A percentile compares a stretch with the other conserved stretches of the same genome.
These are phyloP conservation scores for Pseudogymnoascus sp. DNA, from an alignment of 2,329 filamentous ascomycete genomes.

Conservation along the genomic window DNA sequence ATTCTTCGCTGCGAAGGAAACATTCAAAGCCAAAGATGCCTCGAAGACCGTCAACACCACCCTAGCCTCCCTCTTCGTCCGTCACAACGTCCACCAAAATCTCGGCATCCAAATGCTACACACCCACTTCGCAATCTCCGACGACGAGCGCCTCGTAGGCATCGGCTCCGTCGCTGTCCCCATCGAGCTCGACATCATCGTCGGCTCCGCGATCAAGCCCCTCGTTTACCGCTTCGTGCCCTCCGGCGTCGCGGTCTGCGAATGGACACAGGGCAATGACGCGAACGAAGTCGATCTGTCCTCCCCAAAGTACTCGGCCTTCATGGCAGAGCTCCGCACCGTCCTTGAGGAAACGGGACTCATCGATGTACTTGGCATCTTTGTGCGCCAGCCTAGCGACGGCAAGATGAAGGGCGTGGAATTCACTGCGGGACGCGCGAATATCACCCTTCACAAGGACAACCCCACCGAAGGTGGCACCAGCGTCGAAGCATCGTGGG, in stretches of 20 bases:
- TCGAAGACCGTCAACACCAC: background rate
- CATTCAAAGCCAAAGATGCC: background rate
- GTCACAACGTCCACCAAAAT: constrained; percentile 28
- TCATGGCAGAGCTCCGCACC: background rate
- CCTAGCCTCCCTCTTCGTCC: constrained; percentile 13
- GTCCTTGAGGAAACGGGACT: background rate
- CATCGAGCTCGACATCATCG: background rate
- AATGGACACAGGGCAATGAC: background rate
- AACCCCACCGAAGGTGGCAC: background rate
- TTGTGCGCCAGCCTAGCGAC: background rate
- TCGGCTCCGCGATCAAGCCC: background rate
- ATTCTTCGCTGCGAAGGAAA: background rate
- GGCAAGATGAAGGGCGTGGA: background rate
- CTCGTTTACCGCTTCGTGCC: background rate
- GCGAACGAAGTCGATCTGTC: background rate
- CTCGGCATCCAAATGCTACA: constrained; percentile 25
- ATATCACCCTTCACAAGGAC: background rate
- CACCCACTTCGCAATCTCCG: constrained; percentile 29
- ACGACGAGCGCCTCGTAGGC: constrained; percentile 25
- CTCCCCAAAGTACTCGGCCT: background rate
- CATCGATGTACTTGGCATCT: background rate
- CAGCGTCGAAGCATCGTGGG: background rate
- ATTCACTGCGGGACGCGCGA: background rate
- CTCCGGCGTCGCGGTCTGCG: background rate
- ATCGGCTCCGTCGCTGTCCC: constrained; percentile 10